Base-by-base conservation (phyloP, 2,329 filamentous ascomycete genomes). In the Botrytis deweyae region DNA sequence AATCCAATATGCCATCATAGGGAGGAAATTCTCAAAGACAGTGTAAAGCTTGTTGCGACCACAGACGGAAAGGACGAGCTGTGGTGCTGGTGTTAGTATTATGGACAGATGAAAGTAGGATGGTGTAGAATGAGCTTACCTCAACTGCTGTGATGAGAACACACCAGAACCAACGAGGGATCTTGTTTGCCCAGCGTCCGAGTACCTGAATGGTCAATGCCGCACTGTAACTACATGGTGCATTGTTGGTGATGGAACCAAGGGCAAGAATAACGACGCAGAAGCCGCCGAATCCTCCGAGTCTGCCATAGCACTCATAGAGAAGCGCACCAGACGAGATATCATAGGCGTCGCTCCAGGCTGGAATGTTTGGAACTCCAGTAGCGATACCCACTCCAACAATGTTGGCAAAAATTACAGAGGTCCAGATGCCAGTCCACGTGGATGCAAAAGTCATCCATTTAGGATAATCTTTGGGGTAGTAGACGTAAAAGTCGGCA, bases 151-250 rank as follows among this genome's bases (percentile, higher is more conserved):
- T 75, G 52, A 76, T 74, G 44, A 76, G 44, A 42, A 74, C 25
- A 70, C 75, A 74, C 76, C 75, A 92, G 62, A 90, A 81, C 38
- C 87, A 86, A 36, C 91, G 87, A 5, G 90, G 90, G 0, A 92
- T 83, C 14, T 80, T 83, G 72, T 86, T 86, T 42, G 87, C 85
- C 77, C 87, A 87, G 12, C 86, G 84, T 4, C 88, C 89, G 16
- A 92, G 85, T 65, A 90, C 87, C 79, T 92, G 90, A 77, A 90
- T 90, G 76, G 90, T 88, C 18, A 92, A 86, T 0, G 89, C 88
- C 2, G 88, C 85, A 33, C 88, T 88, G 81, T 92, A 91, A 0
- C 88, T 90, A 0, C 89, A 87, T 2, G 90, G 86, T 12, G 91
- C 87, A 72, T 89, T 88, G 80, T 92, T 92, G 46, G 88, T 86